These are phyloP conservation scores for Ceratobasidium sp. DNA, from an alignment of 1,284 basidiomycete species.

Conservation along the genomic window DNA sequence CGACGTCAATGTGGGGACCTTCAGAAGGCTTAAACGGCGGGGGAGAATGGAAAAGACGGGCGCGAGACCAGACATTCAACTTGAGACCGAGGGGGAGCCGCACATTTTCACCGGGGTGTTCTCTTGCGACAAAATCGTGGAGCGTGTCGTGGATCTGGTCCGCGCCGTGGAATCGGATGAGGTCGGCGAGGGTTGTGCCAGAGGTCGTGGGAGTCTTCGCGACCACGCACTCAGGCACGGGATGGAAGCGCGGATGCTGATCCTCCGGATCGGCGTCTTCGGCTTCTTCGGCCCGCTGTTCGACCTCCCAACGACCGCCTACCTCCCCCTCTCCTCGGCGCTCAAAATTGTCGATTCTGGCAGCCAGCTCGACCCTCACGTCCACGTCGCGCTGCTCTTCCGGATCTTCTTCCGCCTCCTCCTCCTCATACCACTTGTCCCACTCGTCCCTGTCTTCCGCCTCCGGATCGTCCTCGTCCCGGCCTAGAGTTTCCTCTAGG, in stretches of 20 bases:
- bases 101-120: background rate
- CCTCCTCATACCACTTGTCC: constrained; percentile 10
- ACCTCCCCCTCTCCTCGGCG: background rate
- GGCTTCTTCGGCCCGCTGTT: background rate
- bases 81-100: background rate
- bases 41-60: constrained; percentile 10
- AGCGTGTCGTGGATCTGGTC: background rate
- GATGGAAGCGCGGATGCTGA: background rate
- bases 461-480: background rate
- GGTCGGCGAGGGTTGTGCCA: background rate
- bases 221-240: background rate
- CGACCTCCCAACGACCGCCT: background rate
- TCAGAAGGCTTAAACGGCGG: constrained; percentile 21
- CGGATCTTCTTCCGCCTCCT: background rate
- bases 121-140: background rate
- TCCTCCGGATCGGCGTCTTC: background rate
- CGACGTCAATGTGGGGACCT: background rate
- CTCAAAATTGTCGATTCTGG: background rate
- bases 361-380: background rate
- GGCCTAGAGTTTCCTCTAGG: background rate
- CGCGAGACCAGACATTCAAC: constrained; percentile 14
- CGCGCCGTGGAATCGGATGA: background rate
- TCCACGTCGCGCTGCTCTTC: background rate
- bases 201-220: constrained; percentile 1
- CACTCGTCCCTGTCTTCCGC: background rate